phyloP scores from a whole-genome alignment of 1,284 basidiomycete genomes.

The Ceratobasidium sp. region DNA sequence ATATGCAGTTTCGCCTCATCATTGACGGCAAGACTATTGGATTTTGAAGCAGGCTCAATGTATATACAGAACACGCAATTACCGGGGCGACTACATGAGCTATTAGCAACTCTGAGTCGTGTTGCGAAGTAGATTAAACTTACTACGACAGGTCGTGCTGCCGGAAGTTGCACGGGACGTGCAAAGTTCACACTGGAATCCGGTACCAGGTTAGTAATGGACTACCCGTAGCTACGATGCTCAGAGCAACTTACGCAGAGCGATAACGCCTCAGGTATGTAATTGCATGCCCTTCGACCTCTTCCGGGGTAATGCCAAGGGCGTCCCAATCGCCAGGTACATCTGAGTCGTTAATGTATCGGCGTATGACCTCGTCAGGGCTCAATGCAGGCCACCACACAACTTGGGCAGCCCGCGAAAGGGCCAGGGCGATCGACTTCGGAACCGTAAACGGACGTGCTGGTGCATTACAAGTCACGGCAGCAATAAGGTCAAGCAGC shows the following conservation, averaged over 20 bases:
- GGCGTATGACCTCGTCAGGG: constrained; percentile 89
- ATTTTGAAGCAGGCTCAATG: not conserved
- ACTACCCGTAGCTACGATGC: not conserved
- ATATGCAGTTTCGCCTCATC: too few species aligned
- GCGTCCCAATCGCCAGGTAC: constrained; percentile 50
- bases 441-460: constrained; percentile 77
- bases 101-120: not conserved
- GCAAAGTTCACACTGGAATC: constrained; percentile 30
- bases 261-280: constrained; percentile 91
- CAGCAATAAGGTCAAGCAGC: constrained; percentile 80
- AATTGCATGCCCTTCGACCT: constrained; percentile 90
- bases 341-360: constrained; percentile 81
- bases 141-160: constrained; percentile 23
- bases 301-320: constrained; percentile 74
- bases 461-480: constrained; percentile 78
- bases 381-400: constrained; percentile 94
- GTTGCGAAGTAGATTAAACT: not conserved
- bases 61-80: not conserved
- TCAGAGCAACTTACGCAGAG: constrained; percentile 58
- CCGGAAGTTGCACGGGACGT: constrained; percentile 31
- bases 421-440: constrained; percentile 69
- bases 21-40: not conserved
- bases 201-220: not conserved
- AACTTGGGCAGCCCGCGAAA: constrained; percentile 72
- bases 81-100: not conserved